Conservation (phyloP, 768 basidiomycete species). For the Termitomyces sp. region DNA sequence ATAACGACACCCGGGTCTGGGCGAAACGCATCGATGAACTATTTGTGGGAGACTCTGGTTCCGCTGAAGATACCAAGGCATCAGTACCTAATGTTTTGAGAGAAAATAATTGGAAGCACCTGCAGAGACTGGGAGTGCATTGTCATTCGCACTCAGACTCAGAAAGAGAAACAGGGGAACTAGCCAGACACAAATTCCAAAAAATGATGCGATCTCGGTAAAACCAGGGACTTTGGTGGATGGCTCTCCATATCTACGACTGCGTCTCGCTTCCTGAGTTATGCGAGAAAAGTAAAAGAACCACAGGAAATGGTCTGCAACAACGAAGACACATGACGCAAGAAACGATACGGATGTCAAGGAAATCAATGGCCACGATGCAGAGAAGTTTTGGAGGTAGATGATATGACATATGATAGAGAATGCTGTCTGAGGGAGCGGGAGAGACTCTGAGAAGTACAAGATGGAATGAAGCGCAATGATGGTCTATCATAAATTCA, state of each 20-base stretch:
- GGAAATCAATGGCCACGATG: slow-evolving; percentile 89
- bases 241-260: slow-evolving; percentile 39
- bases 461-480: slow-evolving; percentile 74
- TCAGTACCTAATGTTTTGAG: not conserved
- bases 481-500: slow-evolving; percentile 50
- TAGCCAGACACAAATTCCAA: slow-evolving; percentile 82
- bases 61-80: slow-evolving; percentile 18
- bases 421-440: slow-evolving; percentile 67
- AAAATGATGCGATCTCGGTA: slow-evolving; percentile 78
- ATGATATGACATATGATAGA: slow-evolving; percentile 81
- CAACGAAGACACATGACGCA: slow-evolving; percentile 77
- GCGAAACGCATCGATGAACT: slow-evolving; percentile 20
- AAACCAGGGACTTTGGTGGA: slow-evolving; percentile 41
- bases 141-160: slow-evolving; percentile 94
- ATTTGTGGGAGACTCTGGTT: slow-evolving; percentile 36
- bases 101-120: slow-evolving; percentile 24
- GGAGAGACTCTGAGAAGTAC: slow-evolving; percentile 77
- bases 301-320: slow-evolving; percentile 92
- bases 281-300: slow-evolving; percentile 89
- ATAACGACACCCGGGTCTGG: slow-evolving; percentile 48
- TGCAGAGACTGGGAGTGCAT: slow-evolving; percentile 77
- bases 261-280: slow-evolving; percentile 57
- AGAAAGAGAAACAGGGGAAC: slow-evolving; percentile 92
- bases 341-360: slow-evolving; percentile 82
- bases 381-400: slow-evolving; percentile 91